A percentile compares a stretch with the other conserved stretches of the same genome.
These are phyloP conservation scores for Aspergillus sp. DNA, from an alignment of 2,329 filamentous ascomycete genomes.

Conservation along the genomic window DNA sequence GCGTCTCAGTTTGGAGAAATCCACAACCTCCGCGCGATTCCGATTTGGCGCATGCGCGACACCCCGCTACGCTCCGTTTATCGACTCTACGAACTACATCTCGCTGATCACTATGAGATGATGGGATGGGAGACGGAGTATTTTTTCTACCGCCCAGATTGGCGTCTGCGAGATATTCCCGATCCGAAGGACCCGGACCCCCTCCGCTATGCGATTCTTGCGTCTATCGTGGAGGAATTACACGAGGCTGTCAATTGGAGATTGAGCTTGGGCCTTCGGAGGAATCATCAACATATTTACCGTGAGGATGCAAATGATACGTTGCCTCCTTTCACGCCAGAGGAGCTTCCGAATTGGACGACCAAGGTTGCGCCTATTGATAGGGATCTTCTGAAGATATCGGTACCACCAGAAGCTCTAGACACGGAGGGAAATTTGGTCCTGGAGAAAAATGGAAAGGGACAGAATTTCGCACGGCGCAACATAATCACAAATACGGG, in stretches of 20 bases:
- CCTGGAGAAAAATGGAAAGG: conserved; percentile 21
- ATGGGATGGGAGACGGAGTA: conserved; percentile 7
- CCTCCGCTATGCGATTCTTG: conserved; percentile 9
- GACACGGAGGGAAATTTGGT: conserved; percentile 20
- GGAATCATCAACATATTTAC: conserved; percentile 22
- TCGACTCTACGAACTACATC: conserved; percentile 5
- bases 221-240: conserved; percentile 8
- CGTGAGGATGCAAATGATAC: conserved; percentile 23
- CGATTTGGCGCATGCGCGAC: conserved; percentile 8
- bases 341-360: conserved; percentile 21
- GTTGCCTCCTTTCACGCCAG: conserved; percentile 23
- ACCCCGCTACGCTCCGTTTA: conserved; percentile 5
- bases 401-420: conserved; percentile 12
- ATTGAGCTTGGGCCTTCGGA: conserved; percentile 4
- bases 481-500: conserved; percentile 30
- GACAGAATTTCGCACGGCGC: conserved; percentile 20
- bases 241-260: conserved; percentile 8
- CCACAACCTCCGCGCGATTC: conserved; percentile 12
- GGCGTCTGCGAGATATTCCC: conserved; percentile 1
- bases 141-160: conserved; percentile 5
- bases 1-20: conserved; percentile 17
- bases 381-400: background rate
- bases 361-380: conserved; percentile 18
- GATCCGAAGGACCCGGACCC: conserved; percentile 4
- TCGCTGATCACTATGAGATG: background rate